Evolutionary conservation across 2,329 filamentous ascomycete genomes (phyloP), one percentile per base, ranked within the genome.

Genomic region (Aspergillus novoparasiticus): DNA sequence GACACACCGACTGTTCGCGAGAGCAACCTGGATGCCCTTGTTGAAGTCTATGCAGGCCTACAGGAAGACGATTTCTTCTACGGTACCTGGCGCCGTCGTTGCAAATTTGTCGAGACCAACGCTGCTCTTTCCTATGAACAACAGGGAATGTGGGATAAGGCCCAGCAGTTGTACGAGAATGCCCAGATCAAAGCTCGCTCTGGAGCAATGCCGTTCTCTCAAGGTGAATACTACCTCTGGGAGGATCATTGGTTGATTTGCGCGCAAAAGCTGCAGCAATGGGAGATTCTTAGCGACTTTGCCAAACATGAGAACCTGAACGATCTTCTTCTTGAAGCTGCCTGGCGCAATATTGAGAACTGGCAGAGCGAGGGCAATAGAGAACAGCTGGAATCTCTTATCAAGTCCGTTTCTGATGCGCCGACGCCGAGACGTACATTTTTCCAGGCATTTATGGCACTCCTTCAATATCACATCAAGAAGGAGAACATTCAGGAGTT

Each of bases 261-360:
- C 76, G 95, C 94, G 0, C 93, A 98, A 80, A 99, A 99, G 80
- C 84, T 99, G 53, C 96, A 99, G 77, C 96, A 99, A 75, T 99
- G 95, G 95, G 95, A 99, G 72, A 94, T 99, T 61, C 80, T 99
- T 39, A 93, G 93, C 66, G 96, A 99, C 71, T 98, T 98, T 73
- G 94, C 95, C 4, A 99, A 99, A 79, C 95, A 99, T 72, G 96
- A 99, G 76, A 99, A 99, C 74, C 91, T 97, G 79, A 96, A 97
- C 74, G 95, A 99, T 75, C 87, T 99, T 57, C 88, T 97, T 41
- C 83, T 99, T 14, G 95, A 99, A 79, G 93, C 95, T 64, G 94
- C 93, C 19, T 99, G 95, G 95, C 89, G 95, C 66, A 93, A 94
- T 71, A 91, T 94, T 61, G 96, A 99, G 66, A 94, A 94, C 78